Conservation (phyloP, 306 rosid genomes). For the Medicago lupulina region DNA sequence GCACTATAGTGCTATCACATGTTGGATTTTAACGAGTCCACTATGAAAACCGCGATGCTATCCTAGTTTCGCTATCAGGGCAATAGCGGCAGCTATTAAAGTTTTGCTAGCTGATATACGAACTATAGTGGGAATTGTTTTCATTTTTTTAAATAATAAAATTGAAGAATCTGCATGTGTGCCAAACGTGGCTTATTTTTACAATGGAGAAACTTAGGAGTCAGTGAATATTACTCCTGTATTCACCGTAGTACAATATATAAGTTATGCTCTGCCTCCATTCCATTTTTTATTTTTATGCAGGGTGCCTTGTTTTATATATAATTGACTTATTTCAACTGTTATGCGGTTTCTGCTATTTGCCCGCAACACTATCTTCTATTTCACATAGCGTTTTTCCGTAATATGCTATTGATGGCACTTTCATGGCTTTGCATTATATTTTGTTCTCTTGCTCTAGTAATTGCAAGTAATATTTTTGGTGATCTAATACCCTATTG, state of each 20-base stretch:
- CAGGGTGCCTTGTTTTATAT: background rate
- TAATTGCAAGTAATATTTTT: background rate
- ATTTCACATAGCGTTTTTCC: background rate
- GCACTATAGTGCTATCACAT: background rate
- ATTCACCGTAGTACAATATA: background rate
- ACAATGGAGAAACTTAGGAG: background rate
- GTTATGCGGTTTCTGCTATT: background rate
- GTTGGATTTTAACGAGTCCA: background rate
- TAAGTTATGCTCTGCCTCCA: background rate
- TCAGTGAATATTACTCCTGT: background rate
- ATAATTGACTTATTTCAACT: background rate
- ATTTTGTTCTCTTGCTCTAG: background rate
- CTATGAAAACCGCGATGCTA: background rate
- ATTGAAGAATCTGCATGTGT: background rate
- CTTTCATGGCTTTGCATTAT: background rate
- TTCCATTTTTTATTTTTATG: background rate
- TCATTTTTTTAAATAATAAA: background rate
- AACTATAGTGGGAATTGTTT: background rate
- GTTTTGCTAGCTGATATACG: background rate
- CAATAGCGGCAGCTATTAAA: background rate
- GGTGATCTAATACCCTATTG: background rate
- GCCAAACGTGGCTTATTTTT: background rate
- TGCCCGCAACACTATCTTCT: background rate
- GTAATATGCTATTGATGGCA: background rate
- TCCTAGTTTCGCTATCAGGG: background rate